Evolutionary conservation across 2,329 filamentous ascomycete species (phyloP).

Genomic region (Canariomyces notabilis): DNA sequence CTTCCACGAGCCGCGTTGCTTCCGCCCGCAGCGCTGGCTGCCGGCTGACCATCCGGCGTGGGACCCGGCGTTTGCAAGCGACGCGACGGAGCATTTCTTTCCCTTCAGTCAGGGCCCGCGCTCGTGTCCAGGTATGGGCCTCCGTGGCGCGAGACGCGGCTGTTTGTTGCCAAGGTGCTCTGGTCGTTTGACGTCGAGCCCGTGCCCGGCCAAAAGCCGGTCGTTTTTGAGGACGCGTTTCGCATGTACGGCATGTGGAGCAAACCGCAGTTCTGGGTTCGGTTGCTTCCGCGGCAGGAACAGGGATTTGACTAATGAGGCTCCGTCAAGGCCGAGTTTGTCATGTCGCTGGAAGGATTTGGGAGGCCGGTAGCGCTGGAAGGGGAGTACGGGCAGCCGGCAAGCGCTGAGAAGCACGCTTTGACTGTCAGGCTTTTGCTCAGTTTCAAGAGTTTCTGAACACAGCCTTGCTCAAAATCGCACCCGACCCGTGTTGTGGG

Average conservation of each 20-base stretch:
- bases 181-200: constrained; percentile 8
- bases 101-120: constrained; percentile 15
- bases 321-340: too few relatives aligned
- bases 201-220: not conserved
- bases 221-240: not conserved
- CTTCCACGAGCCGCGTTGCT: constrained; percentile 7
- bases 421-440: too few relatives aligned
- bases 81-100: not conserved
- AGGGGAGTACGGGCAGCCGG: too few relatives aligned
- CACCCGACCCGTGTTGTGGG: too few relatives aligned
- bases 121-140: constrained; percentile 6
- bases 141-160: not conserved
- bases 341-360: too few relatives aligned
- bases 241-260: not conserved
- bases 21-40: constrained; percentile 13
- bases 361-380: too few relatives aligned
- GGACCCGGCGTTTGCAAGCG: constrained; percentile 1
- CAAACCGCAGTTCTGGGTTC: not conserved
- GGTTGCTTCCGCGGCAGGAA: not conserved
- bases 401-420: too few relatives aligned
- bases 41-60: not conserved
- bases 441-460: too few relatives aligned
- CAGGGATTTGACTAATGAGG: too few relatives aligned
- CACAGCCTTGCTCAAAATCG: too few relatives aligned
- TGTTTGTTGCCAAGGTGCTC: constrained; percentile 7